Evolutionary conservation across 192 early-diverging fungal species (phyloP), one percentile per base, ranked within the genome.

Genomic region (Dispira simplex): DNA sequence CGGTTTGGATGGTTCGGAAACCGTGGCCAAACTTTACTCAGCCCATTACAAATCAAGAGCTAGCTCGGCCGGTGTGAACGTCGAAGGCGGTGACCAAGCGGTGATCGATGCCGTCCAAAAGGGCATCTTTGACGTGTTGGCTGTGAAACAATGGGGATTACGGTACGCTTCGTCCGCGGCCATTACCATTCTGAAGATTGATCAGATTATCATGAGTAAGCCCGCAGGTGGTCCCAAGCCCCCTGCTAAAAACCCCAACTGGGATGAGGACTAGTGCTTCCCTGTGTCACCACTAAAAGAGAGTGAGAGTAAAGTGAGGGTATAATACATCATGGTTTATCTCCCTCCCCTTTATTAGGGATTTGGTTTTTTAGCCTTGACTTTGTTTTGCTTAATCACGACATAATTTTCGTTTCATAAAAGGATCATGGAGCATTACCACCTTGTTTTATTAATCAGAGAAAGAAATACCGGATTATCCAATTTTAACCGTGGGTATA

Each of bases 161-260:
- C 87, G 88, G 64, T 85, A 92, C 44, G 93, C 96, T 62, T 86
- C 92, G 28, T 85, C 95, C 67, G 86, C 91, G 16, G 94, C 94
- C 16, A 74, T 93, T 64, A 98, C 96, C 0, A 83, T 98, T 21
- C 79, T 98, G 62, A 86, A 91, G 73, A 91, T 98, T 51, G 96
- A 98, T 79, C 94, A 97, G 87, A 92, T 98, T 70, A 95, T 98
- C 76, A 98, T 98, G 95, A 90, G 88, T 62, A 96, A 95, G 78
- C 90, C 86, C 46, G 93, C 95, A 20, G 95, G 95, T 62, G 95
- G 95, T 10, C 95, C 89, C 44, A 89, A 90, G 75, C 87, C 80
- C 75, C 88, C 87, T 67, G 88, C 92, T 86, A 77, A 90, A 77
- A 80, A 86, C 68, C 76, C 80, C 65, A 79, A 92, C 81, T 91